Evolutionary conservation across 306 rosid genomes (phyloP).

Genomic region (Inga laurina): DNA sequence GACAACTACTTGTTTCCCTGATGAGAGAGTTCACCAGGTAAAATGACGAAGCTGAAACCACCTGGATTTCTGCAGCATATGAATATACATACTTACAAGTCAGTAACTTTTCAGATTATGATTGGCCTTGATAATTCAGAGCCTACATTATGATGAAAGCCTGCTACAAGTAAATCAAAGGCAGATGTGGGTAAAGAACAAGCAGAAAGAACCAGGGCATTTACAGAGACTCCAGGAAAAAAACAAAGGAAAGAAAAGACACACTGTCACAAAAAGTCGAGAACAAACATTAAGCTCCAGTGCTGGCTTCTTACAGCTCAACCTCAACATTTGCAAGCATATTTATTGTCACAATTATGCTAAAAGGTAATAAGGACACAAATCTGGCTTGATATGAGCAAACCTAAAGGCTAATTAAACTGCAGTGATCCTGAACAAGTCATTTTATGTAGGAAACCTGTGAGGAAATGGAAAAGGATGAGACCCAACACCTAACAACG

Average conservation of each 20-base stretch:
- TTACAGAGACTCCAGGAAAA: background rate
- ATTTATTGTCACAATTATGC: background rate
- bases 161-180: background rate
- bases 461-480: background rate
- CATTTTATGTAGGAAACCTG: background rate
- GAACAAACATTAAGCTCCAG: background rate
- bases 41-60: slow-evolving; percentile 25
- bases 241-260: background rate
- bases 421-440: background rate
- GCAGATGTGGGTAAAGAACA: background rate
- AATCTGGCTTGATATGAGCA: slow-evolving; percentile 3
- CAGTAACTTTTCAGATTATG: slow-evolving; percentile 10
- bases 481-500: slow-evolving; percentile 16
- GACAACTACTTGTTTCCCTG: slow-evolving; percentile 7
- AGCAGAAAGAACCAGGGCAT: background rate
- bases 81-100: slow-evolving; percentile 25
- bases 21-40: background rate
- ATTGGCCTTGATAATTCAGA: background rate
- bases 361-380: background rate
- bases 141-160: background rate
- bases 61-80: slow-evolving; percentile 16
- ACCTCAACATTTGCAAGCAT: background rate
- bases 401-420: background rate
- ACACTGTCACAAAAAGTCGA: background rate
- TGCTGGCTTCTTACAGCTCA: background rate